A percentile compares a stretch with the other conserved stretches of the same genome.
Conservation (phyloP, 2,329 filamentous ascomycete species). For the Ilyonectria sp. region DNA sequence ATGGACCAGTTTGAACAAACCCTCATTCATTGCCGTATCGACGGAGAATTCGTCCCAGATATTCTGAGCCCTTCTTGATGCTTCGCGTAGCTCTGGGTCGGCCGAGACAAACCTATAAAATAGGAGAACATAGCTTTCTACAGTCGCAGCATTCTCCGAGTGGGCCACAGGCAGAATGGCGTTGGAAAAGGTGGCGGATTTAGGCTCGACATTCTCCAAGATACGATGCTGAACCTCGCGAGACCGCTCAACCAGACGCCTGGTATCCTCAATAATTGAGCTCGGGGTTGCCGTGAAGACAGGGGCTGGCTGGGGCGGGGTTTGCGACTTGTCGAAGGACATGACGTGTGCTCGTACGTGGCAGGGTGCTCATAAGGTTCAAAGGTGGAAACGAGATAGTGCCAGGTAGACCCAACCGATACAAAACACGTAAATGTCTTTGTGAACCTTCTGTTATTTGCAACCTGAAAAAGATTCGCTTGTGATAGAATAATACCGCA, state of each 20-base stretch:
- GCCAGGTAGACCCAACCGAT: not conserved
- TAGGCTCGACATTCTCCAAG: not conserved
- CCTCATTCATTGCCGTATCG: slow-evolving; percentile 2
- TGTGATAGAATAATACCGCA: not conserved
- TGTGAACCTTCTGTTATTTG: not conserved
- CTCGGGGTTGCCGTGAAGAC: not conserved
- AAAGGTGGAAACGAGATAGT: not conserved
- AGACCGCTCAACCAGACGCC: not conserved
- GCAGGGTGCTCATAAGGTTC: not conserved
- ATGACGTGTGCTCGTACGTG: not conserved
- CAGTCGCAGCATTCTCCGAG: not conserved
- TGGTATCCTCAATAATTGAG: slow-evolving; percentile 5
- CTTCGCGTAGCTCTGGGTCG: slow-evolving; percentile 5
- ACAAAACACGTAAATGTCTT: not conserved
- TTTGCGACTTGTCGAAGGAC: not conserved
- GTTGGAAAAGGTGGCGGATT: slow-evolving; percentile 1
- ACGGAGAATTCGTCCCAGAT: not conserved
- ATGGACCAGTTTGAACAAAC: slow-evolving; percentile 5
- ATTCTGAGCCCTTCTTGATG: not conserved
- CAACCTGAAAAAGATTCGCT: not conserved
- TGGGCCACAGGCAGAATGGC: slow-evolving; percentile 2
- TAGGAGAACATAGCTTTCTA: not conserved
- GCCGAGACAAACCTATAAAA: slow-evolving; percentile 8
- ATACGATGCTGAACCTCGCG: not conserved
- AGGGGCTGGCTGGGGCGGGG: not conserved